These are phyloP conservation scores for Gossypium trilobum DNA, from an alignment of 441 rosid genomes.

Conservation along the genomic window DNA sequence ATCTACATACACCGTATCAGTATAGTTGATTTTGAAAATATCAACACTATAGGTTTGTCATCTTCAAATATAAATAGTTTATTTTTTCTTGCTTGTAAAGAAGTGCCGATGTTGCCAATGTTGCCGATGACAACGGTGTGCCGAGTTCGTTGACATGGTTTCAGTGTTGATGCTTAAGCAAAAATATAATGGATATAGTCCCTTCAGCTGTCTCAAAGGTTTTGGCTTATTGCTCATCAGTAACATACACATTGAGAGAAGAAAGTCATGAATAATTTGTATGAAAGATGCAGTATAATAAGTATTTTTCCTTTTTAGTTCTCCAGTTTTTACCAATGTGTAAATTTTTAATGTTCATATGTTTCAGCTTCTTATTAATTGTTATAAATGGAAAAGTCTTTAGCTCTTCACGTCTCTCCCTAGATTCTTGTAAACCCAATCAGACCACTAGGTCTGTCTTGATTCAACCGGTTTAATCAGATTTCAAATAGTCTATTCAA, in stretches of 20 bases:
- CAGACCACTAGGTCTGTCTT: too few relatives aligned
- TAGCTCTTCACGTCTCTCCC: too few relatives aligned
- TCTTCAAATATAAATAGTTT: slow-evolving; percentile 11
- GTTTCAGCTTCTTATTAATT: slow-evolving; percentile 3
- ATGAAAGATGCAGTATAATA: slow-evolving; percentile 21
- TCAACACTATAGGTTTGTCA: slow-evolving; percentile 28
- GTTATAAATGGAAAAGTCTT: too few relatives aligned
- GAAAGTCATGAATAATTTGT: slow-evolving; percentile 33
- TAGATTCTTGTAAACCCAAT: too few relatives aligned
- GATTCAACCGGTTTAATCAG: too few relatives aligned
- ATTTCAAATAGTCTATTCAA: too few relatives aligned
- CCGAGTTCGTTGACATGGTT: slow-evolving; percentile 28
- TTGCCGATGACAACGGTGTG: slow-evolving; percentile 23
- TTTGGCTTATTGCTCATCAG: slow-evolving; percentile 32
- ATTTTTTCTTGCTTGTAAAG: slow-evolving; percentile 30
- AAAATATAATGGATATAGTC: not conserved
- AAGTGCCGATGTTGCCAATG: slow-evolving; percentile 35
- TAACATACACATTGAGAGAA: slow-evolving; percentile 28
- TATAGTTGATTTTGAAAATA: slow-evolving; percentile 25
- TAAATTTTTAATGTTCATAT: slow-evolving; percentile 22
- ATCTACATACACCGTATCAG: slow-evolving; percentile 28
- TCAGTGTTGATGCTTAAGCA: slow-evolving; percentile 19
- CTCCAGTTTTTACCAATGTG: slow-evolving; percentile 15
- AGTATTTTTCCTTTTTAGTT: slow-evolving; percentile 10
- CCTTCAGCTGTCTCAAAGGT: slow-evolving; percentile 16